phyloP scores from a whole-genome alignment of 179 eudicot genomes.

The Spinacia oleracea region DNA sequence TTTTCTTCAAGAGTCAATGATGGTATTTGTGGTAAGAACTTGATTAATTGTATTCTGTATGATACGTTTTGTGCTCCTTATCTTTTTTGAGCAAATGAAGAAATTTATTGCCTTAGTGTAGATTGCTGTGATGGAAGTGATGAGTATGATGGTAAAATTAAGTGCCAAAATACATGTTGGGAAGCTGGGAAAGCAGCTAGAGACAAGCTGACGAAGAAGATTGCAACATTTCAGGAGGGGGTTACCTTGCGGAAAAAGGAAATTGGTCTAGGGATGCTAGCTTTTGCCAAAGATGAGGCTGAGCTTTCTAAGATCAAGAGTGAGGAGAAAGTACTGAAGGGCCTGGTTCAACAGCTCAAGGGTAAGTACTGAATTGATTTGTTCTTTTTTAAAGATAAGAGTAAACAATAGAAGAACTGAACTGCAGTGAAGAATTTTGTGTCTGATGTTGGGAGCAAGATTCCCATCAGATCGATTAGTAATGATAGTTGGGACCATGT shows the following conservation, averaged over 20 bases:
- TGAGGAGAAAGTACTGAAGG: slow-evolving; percentile 81
- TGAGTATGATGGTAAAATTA: slow-evolving; percentile 72
- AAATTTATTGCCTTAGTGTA: slow-evolving; percentile 32
- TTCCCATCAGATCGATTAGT: background rate
- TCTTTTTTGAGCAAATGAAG: slow-evolving; percentile 26
- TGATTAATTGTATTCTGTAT: background rate
- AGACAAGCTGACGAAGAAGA: slow-evolving; percentile 78
- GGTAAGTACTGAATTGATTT: slow-evolving; percentile 45
- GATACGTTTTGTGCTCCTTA: background rate
- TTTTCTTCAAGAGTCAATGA: slow-evolving; percentile 93
- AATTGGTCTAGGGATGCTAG: slow-evolving; percentile 66
- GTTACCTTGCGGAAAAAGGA: slow-evolving; percentile 62
- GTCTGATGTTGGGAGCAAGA: no score
- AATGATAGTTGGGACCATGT: background rate
- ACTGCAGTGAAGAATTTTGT: background rate
- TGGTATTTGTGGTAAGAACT: slow-evolving; percentile 87
- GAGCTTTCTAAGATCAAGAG: slow-evolving; percentile 68
- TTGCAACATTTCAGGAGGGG: slow-evolving; percentile 72
- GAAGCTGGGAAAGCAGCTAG: slow-evolving; percentile 95
- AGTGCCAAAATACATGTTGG: slow-evolving; percentile 91
- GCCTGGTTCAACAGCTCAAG: slow-evolving; percentile 77
- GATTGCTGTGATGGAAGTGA: slow-evolving; percentile 98
- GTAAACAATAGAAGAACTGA: no score
- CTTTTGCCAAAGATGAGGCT: slow-evolving; percentile 68
- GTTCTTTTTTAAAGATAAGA: background rate